These are phyloP conservation scores for Micromonas commoda DNA, from an alignment of 139 green algal genomes.

Conservation along the genomic window DNA sequence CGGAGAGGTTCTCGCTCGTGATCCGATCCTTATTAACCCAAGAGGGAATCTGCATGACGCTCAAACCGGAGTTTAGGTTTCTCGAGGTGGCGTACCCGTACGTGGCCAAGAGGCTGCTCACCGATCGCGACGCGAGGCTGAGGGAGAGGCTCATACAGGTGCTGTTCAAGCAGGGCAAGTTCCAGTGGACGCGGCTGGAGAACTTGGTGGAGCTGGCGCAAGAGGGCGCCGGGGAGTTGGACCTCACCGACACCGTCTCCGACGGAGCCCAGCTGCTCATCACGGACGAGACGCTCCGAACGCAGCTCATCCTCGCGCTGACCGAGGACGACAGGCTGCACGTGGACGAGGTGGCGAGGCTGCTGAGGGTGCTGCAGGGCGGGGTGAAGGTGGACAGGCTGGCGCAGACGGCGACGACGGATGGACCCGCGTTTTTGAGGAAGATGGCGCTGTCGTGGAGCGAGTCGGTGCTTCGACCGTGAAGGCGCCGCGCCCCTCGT, in stretches of 20 bases:
- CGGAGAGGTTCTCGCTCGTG: slow-evolving; percentile 93
- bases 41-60: slow-evolving; percentile 98
- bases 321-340: slow-evolving; percentile 93
- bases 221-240: slow-evolving; percentile 60
- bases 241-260: slow-evolving; percentile 80
- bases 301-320: slow-evolving; percentile 83
- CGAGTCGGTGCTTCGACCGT: background rate
- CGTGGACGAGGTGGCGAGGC: slow-evolving; percentile 50
- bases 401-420: background rate
- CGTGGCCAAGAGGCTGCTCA: slow-evolving; percentile 83
- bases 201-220: slow-evolving; percentile 87
- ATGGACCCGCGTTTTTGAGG: slow-evolving; percentile 2
- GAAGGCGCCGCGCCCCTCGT: background rate
- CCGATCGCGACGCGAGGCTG: slow-evolving; percentile 88
- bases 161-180: slow-evolving; percentile 40
- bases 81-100: slow-evolving; percentile 69
- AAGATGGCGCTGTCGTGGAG: slow-evolving; percentile 12
- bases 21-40: slow-evolving; percentile 82
- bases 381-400: slow-evolving; percentile 17
- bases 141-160: slow-evolving; percentile 86
- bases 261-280: slow-evolving; percentile 49
- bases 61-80: slow-evolving; percentile 95
- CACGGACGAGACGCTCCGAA: slow-evolving; percentile 40
- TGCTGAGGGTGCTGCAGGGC: background rate
- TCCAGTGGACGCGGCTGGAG: slow-evolving; percentile 91